Percentiles rank a stretch among this genome's conserved stretches.
Conservation (phyloP, 2,329 filamentous ascomycete species). For the Exophiala sp. region DNA sequence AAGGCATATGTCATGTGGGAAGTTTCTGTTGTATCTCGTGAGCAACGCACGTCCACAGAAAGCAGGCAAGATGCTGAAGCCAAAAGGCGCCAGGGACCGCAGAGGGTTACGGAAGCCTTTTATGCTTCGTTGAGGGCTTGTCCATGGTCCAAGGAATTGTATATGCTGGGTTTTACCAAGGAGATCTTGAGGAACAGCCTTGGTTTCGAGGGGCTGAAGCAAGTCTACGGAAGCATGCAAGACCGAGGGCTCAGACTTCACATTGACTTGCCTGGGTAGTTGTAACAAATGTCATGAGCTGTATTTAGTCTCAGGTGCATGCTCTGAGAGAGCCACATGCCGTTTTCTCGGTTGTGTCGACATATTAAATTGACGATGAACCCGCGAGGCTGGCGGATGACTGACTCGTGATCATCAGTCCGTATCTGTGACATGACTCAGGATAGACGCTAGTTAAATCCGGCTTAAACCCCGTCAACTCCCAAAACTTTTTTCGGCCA, state of each 20-base stretch:
- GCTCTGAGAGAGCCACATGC: too few relatives aligned
- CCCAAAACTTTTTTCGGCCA: conserved; percentile 1
- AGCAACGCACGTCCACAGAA: background rate
- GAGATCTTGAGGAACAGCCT: conserved; percentile 30
- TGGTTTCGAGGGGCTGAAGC: conserved; percentile 14
- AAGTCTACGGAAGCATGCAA: conserved; percentile 22
- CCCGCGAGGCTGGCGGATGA: background rate
- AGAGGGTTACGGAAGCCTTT: conserved; percentile 48
- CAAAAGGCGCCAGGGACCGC: conserved; percentile 31
- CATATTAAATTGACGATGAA: too few relatives aligned
- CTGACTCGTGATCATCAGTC: background rate
- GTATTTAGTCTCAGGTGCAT: too few relatives aligned
- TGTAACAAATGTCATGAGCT: too few relatives aligned
- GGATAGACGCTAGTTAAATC: background rate
- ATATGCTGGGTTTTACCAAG: conserved; percentile 52
- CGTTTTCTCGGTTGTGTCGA: too few relatives aligned
- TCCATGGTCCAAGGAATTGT: conserved; percentile 59
- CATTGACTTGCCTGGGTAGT: conserved; percentile 15
- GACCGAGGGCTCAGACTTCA: conserved; percentile 24
- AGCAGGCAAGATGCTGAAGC: background rate
- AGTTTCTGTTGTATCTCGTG: conserved; percentile 29
- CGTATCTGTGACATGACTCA: background rate
- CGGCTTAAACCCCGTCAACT: background rate
- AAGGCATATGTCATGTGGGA: conserved; percentile 50
- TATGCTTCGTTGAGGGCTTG: conserved; percentile 51